Evolutionary conservation across 495 filamentous ascomycete species (phyloP).

Genomic region (Chaetomium tenue): DNA sequence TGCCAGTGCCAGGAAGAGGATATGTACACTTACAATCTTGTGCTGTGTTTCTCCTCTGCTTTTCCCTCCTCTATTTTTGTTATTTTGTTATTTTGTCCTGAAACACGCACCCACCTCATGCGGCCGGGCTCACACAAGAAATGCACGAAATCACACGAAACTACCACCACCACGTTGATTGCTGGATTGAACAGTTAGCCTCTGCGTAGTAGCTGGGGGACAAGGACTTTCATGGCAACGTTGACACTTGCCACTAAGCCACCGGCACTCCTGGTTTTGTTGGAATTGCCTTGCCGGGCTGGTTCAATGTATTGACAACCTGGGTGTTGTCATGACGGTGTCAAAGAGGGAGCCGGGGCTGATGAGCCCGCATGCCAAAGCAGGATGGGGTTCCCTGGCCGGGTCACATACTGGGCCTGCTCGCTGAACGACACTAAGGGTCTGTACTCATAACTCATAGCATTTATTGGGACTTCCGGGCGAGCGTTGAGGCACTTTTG

Average conservation of each 20-base stretch:
- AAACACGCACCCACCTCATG: too few species aligned
- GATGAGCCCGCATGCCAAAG: neutral
- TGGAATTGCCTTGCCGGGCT: neutral
- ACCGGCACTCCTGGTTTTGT: neutral
- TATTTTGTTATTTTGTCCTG: neutral
- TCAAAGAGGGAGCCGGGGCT: neutral
- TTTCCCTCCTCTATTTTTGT: neutral
- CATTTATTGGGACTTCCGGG: too few species aligned
- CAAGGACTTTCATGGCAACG: neutral
- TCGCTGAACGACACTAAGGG: neutral
- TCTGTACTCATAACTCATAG: neutral
- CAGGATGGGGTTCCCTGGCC: neutral
- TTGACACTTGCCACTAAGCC: neutral
- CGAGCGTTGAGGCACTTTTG: too few species aligned
- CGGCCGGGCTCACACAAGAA: too few species aligned
- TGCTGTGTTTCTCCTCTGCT: too few species aligned
- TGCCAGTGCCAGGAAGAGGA: neutral
- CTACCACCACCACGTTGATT: too few species aligned
- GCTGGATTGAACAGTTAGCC: slow-evolving; percentile 5
- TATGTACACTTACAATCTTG: neutral
- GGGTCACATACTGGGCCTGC: neutral
- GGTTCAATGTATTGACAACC: neutral
- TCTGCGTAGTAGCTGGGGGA: neutral
- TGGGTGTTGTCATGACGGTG: neutral
- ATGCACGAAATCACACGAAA: too few species aligned